Evolutionary conservation across 805 yeast genomes (phyloP), one percentile per base, ranked within the genome.

Genomic region (Hermanozyma aechmeae): DNA sequence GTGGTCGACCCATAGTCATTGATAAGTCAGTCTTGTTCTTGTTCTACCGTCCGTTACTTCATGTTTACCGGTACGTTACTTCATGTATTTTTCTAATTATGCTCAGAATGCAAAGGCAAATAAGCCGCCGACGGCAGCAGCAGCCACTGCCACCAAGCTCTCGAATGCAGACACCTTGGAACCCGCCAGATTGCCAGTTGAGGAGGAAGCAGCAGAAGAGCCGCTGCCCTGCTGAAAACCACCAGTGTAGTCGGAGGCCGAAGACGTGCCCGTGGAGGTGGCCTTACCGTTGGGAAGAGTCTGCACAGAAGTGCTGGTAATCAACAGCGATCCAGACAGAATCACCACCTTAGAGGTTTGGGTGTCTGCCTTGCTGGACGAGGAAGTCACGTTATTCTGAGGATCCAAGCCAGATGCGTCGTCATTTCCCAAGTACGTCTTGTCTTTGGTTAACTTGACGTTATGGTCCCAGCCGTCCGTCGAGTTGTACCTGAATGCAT

Each of bases 331-430:
- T 15, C 28, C 28, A 9, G 28, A 26, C 28, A 25, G 32, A 16
- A 24, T 27, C 13, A 31, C 29, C 13, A 45, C 38, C 7, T 34
- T 27, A 3, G 40, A 31, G 15, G 40, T 31, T 3, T 37, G 21
- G 46, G 27, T 26, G 42, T 31, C 13, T 41, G 28, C 15, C 47
- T 33, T n/a, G 51, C 26, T 13, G 37, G 15, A 26, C 30, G 27
- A 13, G 35, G 9, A 7, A 10, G 9, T 17, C 9, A 17, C 10
- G 16, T n/a, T 15, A 33, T 58, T 54, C 28, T 67, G 61, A 12
- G 76, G 74, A 43, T 82, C 68, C 27, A 73, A 58, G 8, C 96
- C 96, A 16, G 77, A 61, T 17, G 76, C 82, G 17, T 68, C 75
- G n/a, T 52, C 46, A 24, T 72, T 64, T 10, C 73, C 80, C 35